Evolutionary conservation across 768 basidiomycete genomes (phyloP), one percentile per base, ranked within the genome.

Genomic region (Cantharellus anzutake): DNA sequence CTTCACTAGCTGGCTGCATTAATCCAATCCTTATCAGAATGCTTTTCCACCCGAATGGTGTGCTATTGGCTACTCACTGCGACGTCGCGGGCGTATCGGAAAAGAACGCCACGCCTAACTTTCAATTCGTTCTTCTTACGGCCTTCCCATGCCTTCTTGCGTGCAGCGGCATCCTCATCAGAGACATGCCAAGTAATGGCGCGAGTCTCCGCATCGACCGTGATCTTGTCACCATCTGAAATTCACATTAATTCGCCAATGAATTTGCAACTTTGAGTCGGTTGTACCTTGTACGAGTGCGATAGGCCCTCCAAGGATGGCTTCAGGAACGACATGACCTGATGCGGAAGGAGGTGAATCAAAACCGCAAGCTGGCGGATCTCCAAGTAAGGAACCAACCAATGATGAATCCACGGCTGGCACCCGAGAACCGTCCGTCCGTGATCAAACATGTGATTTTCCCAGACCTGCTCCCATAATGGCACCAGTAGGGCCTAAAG

Each of bases 371-470:
- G 39, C 14, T 16, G n/a, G 4, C 35, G 20, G 3, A 5, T 14
- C 42, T 51, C 20, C 29, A 5, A 7, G 52, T 11, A 11, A 7
- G 34, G 11, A 35, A 61, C 70, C 56, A 42, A 75, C 77, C 78
- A 60, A 80, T 79, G 67, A 80, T 78, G 68, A 81, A 81, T 4
- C 81, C 81, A 50, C 78, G 73, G 4, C 78, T 85, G 2, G 88
- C 89, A 14, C 89, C 89, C 20, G 84, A 86, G 76, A 92, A 92
- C 16, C 89, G 80, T 56, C 89, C 89, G 67, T 93, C 89, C 0
- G 89, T 93, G 64, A 93, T 82, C 56, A 93, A 75, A 1, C 85
- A 85, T 2, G 85, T 87, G 40, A 81, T 53, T 78, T 77, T 50
- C 83, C 80, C 35, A 93, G 74, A 37, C 89, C 88, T 53, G 87